Evolutionary conservation across 2,329 filamentous ascomycete genomes (phyloP).

Genomic region (Aspergillus felis): DNA sequence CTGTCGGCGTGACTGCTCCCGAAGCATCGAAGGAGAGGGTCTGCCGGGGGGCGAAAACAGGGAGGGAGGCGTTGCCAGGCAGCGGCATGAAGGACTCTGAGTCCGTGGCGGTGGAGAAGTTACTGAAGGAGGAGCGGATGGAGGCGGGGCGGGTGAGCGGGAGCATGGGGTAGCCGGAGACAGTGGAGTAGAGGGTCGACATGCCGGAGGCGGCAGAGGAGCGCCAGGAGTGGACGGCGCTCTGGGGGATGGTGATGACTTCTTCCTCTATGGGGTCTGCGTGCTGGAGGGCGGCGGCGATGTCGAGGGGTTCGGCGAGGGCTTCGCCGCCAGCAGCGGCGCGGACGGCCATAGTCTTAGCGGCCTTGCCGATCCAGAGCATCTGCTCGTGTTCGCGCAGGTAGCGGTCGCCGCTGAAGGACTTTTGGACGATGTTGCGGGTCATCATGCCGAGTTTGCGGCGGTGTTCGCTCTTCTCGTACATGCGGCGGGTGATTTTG

Average conservation of each 20-base stretch:
- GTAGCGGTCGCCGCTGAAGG: slow-evolving; percentile 57
- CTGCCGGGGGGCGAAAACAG: slow-evolving; percentile 31
- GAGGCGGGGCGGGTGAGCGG: slow-evolving; percentile 17
- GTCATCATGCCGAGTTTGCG: slow-evolving; percentile 57
- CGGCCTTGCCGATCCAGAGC: slow-evolving; percentile 48
- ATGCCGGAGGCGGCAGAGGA: slow-evolving; percentile 31
- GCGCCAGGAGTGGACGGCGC: slow-evolving; percentile 33
- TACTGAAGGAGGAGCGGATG: slow-evolving; percentile 26
- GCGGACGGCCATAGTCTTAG: slow-evolving; percentile 30
- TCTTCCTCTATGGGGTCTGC: slow-evolving; percentile 30
- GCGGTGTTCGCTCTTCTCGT: slow-evolving; percentile 55
- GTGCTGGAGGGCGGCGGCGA: slow-evolving; percentile 22
- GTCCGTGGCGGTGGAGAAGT: slow-evolving; percentile 28
- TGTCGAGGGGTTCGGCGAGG: slow-evolving; percentile 21
- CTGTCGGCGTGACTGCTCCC: slow-evolving; percentile 9
- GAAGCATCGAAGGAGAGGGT: slow-evolving; percentile 11
- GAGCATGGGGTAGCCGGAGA: slow-evolving; percentile 18
- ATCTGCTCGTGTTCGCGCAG: slow-evolving; percentile 61
- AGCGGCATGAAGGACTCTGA: slow-evolving; percentile 28
- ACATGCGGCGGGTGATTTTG: slow-evolving; percentile 55
- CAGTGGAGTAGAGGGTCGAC: slow-evolving; percentile 26
- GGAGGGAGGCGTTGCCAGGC: slow-evolving; percentile 19
- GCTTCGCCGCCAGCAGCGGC: slow-evolving; percentile 9
- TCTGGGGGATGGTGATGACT: slow-evolving; percentile 33
- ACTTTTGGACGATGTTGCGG: slow-evolving; percentile 56